Conservation (phyloP, 2,329 filamentous ascomycete genomes). For the Penicillium sp. region DNA sequence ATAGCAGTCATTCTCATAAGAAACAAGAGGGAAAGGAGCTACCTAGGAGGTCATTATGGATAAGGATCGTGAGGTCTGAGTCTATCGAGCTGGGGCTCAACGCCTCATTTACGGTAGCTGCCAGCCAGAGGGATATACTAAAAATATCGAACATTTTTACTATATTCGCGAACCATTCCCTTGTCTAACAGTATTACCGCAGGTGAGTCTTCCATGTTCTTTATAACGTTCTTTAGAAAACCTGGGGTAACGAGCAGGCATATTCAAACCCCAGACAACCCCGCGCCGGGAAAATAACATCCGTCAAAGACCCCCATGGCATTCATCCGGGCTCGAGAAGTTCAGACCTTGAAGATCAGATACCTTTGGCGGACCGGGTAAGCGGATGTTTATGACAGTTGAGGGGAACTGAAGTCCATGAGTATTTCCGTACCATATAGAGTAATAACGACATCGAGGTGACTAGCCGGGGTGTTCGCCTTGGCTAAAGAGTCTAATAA, state of each 20-base stretch:
- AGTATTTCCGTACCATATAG: not conserved
- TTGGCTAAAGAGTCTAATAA: not conserved
- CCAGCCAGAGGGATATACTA: not conserved
- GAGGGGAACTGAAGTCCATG: not conserved
- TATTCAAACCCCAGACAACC: not conserved
- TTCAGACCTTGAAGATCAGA: not conserved
- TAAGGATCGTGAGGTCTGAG: constrained; percentile 19
- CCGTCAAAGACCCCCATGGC: not conserved
- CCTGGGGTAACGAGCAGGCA: not conserved
- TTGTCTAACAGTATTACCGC: not conserved
- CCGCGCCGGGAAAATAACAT: constrained; percentile 15
- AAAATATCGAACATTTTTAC: constrained; percentile 8
- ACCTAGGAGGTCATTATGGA: constrained; percentile 23
- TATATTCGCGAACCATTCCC: not conserved
- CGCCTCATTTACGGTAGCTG: constrained; percentile 5
- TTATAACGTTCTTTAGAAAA: not conserved
- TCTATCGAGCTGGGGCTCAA: constrained; percentile 11
- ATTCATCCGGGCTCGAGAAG: not conserved
- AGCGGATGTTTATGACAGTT: not conserved
- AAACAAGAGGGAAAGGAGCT: not conserved
- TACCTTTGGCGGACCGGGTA: not conserved
- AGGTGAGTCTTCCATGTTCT: not conserved
- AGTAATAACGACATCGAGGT: not conserved
- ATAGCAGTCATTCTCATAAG: not conserved
- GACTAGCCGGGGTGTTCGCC: not conserved